Evolutionary conservation across 768 basidiomycete genomes (phyloP).

Genomic region (Mycena albidolilacea): DNA sequence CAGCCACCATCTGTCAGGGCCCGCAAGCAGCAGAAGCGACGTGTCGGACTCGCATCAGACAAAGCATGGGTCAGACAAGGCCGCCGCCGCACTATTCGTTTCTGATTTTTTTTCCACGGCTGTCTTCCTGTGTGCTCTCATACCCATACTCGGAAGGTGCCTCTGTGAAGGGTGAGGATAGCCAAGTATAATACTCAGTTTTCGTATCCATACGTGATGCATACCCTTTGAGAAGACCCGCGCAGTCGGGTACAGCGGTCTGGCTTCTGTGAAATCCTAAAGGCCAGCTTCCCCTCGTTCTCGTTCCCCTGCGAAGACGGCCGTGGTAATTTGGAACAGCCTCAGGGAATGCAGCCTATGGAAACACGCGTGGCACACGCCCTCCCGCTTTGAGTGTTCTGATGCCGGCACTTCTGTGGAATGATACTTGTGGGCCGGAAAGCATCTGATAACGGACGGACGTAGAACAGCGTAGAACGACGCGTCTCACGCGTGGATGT

Average conservation of each 20-base stretch:
- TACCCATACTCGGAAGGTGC: not conserved
- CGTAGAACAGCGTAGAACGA: not conserved
- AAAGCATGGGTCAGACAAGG: not conserved
- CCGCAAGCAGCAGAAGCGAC: too few species aligned
- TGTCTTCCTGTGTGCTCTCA: not conserved
- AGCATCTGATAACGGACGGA: constrained; percentile 20
- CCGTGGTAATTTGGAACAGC: not conserved
- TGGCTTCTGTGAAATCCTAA: not conserved
- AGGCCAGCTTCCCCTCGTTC: not conserved
- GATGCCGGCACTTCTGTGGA: not conserved
- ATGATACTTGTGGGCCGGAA: not conserved
- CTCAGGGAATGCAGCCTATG: not conserved
- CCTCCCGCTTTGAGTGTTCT: constrained; percentile 13
- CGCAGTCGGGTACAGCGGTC: too few species aligned
- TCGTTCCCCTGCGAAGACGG: constrained; percentile 20
- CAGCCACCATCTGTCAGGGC: too few species aligned
- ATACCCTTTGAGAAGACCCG: too few species aligned
- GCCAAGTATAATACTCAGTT: too few species aligned
- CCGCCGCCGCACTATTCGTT: not conserved
- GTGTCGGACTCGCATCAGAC: not conserved
- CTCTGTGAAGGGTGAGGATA: not conserved
- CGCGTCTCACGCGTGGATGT: not conserved
- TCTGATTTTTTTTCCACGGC: not conserved
- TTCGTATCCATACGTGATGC: too few species aligned
- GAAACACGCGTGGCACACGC: constrained; percentile 22